phyloP scores from a whole-genome alignment of 208 protist genomes.

The Acanthamoeba triangularis region DNA sequence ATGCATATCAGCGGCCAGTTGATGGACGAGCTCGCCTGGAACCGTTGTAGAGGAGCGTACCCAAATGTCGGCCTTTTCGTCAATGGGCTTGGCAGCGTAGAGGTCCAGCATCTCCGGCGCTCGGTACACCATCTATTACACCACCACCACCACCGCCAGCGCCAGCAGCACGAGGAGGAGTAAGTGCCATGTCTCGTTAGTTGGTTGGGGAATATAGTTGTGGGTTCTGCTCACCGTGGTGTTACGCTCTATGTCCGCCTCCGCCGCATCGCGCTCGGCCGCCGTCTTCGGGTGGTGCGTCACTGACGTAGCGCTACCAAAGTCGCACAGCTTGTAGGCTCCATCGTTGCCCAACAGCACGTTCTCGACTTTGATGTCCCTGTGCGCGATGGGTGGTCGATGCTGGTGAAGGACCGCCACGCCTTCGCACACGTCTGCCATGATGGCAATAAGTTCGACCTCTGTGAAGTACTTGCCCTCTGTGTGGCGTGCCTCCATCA shows the following conservation, averaged over 20 bases:
- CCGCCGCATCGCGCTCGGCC: slow-evolving; percentile 54
- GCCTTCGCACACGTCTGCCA: slow-evolving; percentile 63
- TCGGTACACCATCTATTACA: slow-evolving; percentile 68
- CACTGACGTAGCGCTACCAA: slow-evolving; percentile 59
- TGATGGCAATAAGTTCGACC: slow-evolving; percentile 44
- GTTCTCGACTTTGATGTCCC: slow-evolving; percentile 75
- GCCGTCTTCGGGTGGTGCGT: slow-evolving; percentile 34
- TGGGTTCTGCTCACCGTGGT: slow-evolving; percentile 22
- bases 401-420: slow-evolving; percentile 62
- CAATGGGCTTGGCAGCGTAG: slow-evolving; percentile 48
- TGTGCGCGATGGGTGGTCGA: slow-evolving; percentile 34
- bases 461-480: slow-evolving; percentile 73
- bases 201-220: too few relatives aligned
- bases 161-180: too few relatives aligned
- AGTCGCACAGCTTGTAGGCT: slow-evolving; percentile 75
- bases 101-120: slow-evolving; percentile 75
- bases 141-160: too few relatives aligned
- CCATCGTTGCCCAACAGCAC: slow-evolving; percentile 70
- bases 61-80: slow-evolving; percentile 73
- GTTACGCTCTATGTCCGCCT: slow-evolving; percentile 66
- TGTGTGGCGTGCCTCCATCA: slow-evolving; percentile 62
- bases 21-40: too few relatives aligned
- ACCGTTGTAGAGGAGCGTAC: background rate
- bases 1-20: background rate
- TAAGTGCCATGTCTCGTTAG: too few relatives aligned